Conservation (phyloP, 257 asterid genomes). For the Dorcoceras hygrometricum region DNA sequence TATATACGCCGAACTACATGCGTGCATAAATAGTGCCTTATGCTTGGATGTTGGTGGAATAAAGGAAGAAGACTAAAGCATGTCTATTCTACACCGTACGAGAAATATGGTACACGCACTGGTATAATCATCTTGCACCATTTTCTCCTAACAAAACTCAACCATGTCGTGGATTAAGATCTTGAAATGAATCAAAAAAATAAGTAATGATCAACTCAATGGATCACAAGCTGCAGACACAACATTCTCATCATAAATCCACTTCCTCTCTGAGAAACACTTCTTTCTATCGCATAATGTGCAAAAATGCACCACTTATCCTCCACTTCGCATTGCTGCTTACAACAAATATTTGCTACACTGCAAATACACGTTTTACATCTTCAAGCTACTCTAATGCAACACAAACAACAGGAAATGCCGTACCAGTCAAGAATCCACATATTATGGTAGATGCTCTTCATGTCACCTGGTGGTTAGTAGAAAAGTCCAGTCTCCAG, state of each 20-base stretch:
- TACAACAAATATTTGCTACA: background rate
- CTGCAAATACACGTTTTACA: background rate
- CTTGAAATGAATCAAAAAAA: background rate
- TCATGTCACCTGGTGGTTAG: background rate
- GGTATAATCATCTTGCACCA: background rate
- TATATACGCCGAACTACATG: too few relatives aligned
- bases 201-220: background rate
- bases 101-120: too few relatives aligned
- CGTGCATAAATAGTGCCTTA: too few relatives aligned
- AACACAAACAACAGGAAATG: background rate
- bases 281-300: background rate
- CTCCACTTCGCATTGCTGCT: background rate
- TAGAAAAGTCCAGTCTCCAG: background rate
- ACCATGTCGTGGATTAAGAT: background rate
- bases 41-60: background rate
- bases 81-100: background rate
- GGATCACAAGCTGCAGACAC: slow-evolving; percentile 1
- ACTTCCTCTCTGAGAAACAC: background rate
- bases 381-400: background rate
- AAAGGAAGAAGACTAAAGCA: background rate
- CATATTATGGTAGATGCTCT: background rate
- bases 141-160: background rate
- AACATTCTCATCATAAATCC: background rate
- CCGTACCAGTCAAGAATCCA: background rate
- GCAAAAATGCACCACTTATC: background rate